A percentile compares a stretch with the other conserved stretches of the same genome.
Evolutionary conservation across 257 asterid genomes (phyloP).

Genomic region (Solanum raphanifolium): DNA sequence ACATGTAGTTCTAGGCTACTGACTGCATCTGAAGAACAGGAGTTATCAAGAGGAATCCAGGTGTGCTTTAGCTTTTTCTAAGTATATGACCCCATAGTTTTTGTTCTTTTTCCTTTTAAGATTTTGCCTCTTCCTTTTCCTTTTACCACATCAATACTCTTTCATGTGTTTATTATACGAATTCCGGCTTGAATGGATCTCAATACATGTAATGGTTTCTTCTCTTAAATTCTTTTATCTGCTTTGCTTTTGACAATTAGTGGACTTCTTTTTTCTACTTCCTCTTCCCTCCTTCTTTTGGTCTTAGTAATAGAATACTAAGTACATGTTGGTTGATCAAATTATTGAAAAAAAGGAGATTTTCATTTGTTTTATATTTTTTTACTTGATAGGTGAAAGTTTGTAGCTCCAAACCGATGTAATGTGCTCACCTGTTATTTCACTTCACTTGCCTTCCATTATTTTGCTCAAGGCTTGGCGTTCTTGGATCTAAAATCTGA

Average conservation of each 20-base stretch:
- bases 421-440: background rate
- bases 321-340: background rate
- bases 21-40: conserved; percentile 74
- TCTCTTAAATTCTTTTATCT: background rate
- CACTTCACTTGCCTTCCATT: background rate
- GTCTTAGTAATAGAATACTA: background rate
- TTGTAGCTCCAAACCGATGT: background rate
- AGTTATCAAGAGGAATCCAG: conserved; percentile 81
- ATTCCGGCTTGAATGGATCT: background rate
- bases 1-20: conserved; percentile 63
- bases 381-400: background rate
- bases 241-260: background rate
- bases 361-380: background rate
- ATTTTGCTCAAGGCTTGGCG: background rate
- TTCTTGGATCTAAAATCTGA: background rate
- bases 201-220: background rate
- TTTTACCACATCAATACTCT: background rate
- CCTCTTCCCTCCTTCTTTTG: background rate
- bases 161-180: background rate
- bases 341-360: background rate
- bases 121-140: background rate
- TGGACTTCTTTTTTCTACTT: background rate
- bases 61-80: conserved; percentile 32
- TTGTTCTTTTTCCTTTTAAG: background rate
- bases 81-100: background rate